A percentile compares a stretch with the other conserved stretches of the same genome.
Evolutionary conservation across 768 basidiomycete species (phyloP).

Genomic region (Leucocoprinus birnbaumii): DNA sequence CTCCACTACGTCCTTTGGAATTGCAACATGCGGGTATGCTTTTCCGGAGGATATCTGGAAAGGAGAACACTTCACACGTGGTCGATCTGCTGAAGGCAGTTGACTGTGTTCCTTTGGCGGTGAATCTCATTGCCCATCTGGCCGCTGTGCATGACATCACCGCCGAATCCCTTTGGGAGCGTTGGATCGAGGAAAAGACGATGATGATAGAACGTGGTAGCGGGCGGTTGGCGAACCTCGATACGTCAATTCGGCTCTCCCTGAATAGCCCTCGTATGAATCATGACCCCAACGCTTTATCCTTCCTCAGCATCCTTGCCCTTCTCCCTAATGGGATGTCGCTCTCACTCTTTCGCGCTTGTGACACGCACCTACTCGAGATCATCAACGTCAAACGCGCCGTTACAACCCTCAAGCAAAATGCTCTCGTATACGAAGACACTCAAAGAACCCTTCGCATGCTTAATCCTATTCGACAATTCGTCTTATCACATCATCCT

Average conservation of each 20-base stretch:
- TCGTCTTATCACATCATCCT: slow-evolving; percentile 19
- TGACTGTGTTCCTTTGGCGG: slow-evolving; percentile 30
- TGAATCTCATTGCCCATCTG: slow-evolving; percentile 28
- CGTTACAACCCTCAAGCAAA: slow-evolving; percentile 24
- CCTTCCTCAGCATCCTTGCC: slow-evolving; percentile 23
- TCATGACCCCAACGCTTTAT: slow-evolving; percentile 21
- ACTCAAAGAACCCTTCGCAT: slow-evolving; percentile 19
- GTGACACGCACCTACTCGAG: slow-evolving; percentile 19
- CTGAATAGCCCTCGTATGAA: slow-evolving; percentile 24
- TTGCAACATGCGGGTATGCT: slow-evolving; percentile 21
- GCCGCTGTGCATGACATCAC: slow-evolving; percentile 28
- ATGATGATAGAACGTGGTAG: slow-evolving; percentile 24
- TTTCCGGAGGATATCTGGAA: slow-evolving; percentile 22
- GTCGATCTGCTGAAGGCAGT: slow-evolving; percentile 24
- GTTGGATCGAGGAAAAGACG: slow-evolving; percentile 27
- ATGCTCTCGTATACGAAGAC: slow-evolving; percentile 22
- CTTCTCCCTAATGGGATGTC: slow-evolving; percentile 28
- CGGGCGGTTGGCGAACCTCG: slow-evolving; percentile 26
- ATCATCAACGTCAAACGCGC: slow-evolving; percentile 20
- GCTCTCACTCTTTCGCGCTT: slow-evolving; percentile 11
- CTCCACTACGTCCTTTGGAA: slow-evolving; percentile 24
- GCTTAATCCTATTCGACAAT: slow-evolving; percentile 26
- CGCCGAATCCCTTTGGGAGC: slow-evolving; percentile 23
- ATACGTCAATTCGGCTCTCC: slow-evolving; percentile 28
- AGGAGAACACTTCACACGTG: slow-evolving; percentile 18